Conservation (phyloP, 2,329 filamentous ascomycete genomes). For the Penicillium sp. region DNA sequence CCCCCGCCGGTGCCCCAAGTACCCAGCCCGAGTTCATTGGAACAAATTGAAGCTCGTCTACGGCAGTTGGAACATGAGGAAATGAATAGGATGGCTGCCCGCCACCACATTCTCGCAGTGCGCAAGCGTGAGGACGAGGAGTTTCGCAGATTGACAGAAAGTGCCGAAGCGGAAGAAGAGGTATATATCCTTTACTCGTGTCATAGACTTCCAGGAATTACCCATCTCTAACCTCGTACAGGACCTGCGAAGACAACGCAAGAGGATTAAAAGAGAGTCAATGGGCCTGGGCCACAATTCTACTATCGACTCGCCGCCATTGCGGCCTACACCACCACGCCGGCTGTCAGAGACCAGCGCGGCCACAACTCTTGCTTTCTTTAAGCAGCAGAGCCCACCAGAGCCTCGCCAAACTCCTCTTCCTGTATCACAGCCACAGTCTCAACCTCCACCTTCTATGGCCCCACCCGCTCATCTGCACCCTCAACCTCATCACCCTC, state of each 20-base stretch:
- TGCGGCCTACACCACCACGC: constrained; percentile 36
- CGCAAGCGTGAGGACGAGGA: constrained; percentile 41
- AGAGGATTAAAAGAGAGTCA: constrained; percentile 38
- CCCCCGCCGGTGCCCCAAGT: constrained; percentile 24
- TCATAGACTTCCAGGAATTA: background rate
- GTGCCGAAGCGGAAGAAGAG: constrained; percentile 39
- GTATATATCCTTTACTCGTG: constrained; percentile 20
- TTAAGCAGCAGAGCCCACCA: constrained; percentile 40
- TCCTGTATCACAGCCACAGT: constrained; percentile 24
- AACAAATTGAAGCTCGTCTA: constrained; percentile 38
- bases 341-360: constrained; percentile 40
- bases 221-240: constrained; percentile 5
- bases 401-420: constrained; percentile 32
- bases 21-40: constrained; percentile 26
- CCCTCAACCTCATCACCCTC: constrained; percentile 14
- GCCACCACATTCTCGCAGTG: constrained; percentile 34
- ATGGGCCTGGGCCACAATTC: constrained; percentile 37
- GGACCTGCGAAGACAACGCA: constrained; percentile 39
- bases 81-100: constrained; percentile 35
- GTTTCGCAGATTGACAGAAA: constrained; percentile 38
- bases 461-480: constrained; percentile 18
- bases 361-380: constrained; percentile 39
- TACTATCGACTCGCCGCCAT: constrained; percentile 34
- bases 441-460: constrained; percentile 21
- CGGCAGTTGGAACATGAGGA: constrained; percentile 40